These are phyloP conservation scores for Aspergillus terreus DNA, from an alignment of 2,329 filamentous ascomycete genomes.

Conservation along the genomic window DNA sequence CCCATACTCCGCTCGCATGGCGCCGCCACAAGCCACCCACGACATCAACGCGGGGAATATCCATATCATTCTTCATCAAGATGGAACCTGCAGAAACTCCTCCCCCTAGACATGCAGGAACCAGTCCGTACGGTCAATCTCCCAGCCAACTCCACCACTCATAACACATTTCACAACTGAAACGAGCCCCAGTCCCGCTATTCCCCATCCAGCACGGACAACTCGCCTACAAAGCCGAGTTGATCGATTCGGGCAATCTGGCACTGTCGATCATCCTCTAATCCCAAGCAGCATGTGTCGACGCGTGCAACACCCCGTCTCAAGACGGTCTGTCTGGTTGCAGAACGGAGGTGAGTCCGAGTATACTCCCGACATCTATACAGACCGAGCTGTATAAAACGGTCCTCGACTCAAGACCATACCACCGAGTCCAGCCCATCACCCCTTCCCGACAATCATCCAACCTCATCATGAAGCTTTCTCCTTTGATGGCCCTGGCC, in stretches of 20 bases:
- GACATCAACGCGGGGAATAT: neutral
- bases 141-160: neutral
- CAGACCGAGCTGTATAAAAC: neutral
- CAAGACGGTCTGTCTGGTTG: slow-evolving; percentile 8
- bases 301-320: neutral
- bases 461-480: slow-evolving; percentile 15
- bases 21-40: no score
- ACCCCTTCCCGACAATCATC: neutral
- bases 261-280: slow-evolving; percentile 4
- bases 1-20: no score
- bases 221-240: slow-evolving; percentile 11
- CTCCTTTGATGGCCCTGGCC: slow-evolving; percentile 12
- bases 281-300: neutral
- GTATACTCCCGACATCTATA: no score
- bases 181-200: slow-evolving; percentile 3
- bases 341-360: slow-evolving; percentile 16
- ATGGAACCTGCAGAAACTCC: no score
- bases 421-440: neutral
- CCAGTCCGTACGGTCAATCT: neutral
- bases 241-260: slow-evolving; percentile 3
- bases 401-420: neutral
- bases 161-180: neutral
- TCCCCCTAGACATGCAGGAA: neutral
- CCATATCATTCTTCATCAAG: neutral
- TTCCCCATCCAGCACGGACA: slow-evolving; percentile 14